These are phyloP conservation scores for Effrenium voratum DNA, from an alignment of 73 alveolate genomes.

Conservation along the genomic window DNA sequence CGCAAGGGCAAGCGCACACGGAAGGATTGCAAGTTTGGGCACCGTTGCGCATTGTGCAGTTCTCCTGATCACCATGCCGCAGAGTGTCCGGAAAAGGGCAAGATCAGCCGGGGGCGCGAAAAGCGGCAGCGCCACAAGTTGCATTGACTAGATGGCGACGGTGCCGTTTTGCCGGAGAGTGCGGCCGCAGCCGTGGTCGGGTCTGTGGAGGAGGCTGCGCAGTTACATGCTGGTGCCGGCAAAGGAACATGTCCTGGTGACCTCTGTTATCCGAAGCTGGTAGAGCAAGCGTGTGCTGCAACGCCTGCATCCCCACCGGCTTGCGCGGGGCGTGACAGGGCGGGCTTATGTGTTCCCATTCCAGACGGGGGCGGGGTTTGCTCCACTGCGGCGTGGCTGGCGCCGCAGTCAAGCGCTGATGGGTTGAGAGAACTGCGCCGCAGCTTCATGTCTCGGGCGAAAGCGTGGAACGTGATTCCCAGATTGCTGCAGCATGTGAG, in stretches of 20 bases:
- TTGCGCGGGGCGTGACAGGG: no score
- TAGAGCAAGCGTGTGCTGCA: background rate
- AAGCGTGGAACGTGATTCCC: background rate
- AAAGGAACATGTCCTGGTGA: no score
- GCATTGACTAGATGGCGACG: background rate
- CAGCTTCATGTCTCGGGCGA: background rate
- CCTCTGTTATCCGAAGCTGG: no score
- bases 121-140: background rate
- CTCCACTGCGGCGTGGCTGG: constrained; percentile 3
- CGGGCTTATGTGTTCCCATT: background rate
- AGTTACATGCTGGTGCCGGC: background rate
- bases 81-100: background rate
- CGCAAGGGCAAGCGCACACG: background rate
- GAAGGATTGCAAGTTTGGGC: background rate
- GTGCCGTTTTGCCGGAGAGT: background rate
- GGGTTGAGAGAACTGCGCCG: background rate
- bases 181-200: background rate
- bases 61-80: background rate
- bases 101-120: background rate
- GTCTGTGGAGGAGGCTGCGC: background rate
- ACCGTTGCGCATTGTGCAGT: background rate
- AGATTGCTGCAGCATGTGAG: background rate
- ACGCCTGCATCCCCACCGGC: background rate
- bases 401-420: background rate
- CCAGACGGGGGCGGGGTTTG: constrained; percentile 6